A percentile compares a stretch with the other conserved stretches of the same genome.
phyloP scores from a whole-genome alignment of 306 rosid genomes.

The Pyrus pyrifolia region DNA sequence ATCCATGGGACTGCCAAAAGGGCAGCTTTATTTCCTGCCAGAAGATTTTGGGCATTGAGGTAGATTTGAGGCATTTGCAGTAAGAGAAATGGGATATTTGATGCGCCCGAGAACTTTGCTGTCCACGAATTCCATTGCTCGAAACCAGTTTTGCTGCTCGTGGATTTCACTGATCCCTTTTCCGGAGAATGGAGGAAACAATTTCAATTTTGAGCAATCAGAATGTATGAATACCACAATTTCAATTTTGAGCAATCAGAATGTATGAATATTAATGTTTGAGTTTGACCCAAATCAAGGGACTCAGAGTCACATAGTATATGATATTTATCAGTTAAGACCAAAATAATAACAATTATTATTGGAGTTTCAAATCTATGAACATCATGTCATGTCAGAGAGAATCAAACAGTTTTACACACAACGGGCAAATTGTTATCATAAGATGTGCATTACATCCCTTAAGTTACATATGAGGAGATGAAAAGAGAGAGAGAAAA shows the following conservation, averaged over 20 bases:
- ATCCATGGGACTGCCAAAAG: constrained; percentile 86
- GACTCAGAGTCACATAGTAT: background rate
- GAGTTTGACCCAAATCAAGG: background rate
- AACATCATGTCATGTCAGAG: background rate
- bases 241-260: background rate
- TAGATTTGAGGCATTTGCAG: constrained; percentile 83
- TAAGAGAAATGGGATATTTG: constrained; percentile 73
- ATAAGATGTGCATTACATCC: no score
- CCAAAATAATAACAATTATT: background rate
- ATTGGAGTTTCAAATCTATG: background rate
- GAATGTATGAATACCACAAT: background rate
- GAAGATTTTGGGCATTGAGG: constrained; percentile 70
- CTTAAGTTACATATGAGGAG: no score
- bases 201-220: background rate
- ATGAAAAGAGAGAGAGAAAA: background rate
- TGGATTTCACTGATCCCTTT: constrained; percentile 41
- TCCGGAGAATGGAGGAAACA: constrained; percentile 17
- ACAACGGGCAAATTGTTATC: background rate
- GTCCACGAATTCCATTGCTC: constrained; percentile 76
- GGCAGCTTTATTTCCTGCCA: constrained; percentile 59
- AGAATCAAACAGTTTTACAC: background rate
- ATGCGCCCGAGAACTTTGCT: constrained; percentile 71
- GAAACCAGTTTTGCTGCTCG: constrained; percentile 29
- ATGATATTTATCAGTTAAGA: background rate
- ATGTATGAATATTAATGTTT: background rate